Base-by-base conservation (phyloP, 1,284 basidiomycete genomes). In the Mycosarcoma mackinlayi region DNA sequence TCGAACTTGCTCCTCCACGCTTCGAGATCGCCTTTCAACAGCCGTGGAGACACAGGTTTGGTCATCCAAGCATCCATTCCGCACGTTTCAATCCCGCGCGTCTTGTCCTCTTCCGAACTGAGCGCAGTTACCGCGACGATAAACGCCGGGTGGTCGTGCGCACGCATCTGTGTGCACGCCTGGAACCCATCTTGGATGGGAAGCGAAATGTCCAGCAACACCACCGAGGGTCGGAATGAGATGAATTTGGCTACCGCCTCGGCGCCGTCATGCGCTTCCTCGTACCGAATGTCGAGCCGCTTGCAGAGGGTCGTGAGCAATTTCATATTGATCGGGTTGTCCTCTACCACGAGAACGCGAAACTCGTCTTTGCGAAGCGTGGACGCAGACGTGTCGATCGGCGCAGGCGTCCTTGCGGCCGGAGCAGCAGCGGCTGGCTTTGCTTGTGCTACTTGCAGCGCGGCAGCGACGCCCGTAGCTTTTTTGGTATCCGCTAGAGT, bases 311-410 rank as follows among this genome's bases (percentile, higher is more conserved):
- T 63, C 19, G 74, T 73, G 23, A 79, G 59, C 16, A 79, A 60
- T 21, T 37, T 41, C 65, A 79, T 69, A 62, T 79, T 78, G 51
- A 77, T 65, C 21, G 73, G 73, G 37, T 79, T 79, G 66, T 79
- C 77, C 49, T 78, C 77, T 7, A 79, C 77, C 11, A 76, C 57
- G 0, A 79, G 65, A 4, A 76, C 73, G 14, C 60, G 46, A 48
- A 77, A 78, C 40, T 66, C 73, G 28, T 69, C 55, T 11, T 53
- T 34, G 21, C 23, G 18, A 23, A 31, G 28, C 0, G 38, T 6
- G 14, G 48, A 4, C 21, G 30, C 21, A n/a, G 31, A n/a, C 7
- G 54, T 68, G 45, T 50, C 25, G 49, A 56, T 58, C 23, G 47
- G 51, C 28, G 41, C 24, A 16, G 48, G 37, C 10, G 30, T 38